phyloP scores from a whole-genome alignment of 176 grass and related monocot species.

The Paspalum vaginatum region DNA sequence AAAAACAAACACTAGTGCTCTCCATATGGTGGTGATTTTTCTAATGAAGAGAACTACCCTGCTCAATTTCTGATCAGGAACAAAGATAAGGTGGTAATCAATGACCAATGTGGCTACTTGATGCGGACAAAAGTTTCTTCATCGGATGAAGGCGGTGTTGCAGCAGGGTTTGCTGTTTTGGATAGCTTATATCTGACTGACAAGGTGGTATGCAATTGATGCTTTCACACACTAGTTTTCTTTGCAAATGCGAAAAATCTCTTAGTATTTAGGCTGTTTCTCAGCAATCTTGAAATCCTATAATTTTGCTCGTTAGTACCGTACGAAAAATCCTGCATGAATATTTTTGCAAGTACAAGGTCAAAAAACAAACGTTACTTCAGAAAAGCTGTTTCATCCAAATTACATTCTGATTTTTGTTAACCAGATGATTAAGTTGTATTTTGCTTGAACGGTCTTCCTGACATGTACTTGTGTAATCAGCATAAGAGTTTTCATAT shows the following conservation, averaged over 20 bases:
- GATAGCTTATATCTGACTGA: constrained; percentile 86
- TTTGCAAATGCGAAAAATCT: not conserved
- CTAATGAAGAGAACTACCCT: constrained; percentile 19
- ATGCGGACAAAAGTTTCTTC: constrained; percentile 99
- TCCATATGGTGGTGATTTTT: constrained; percentile 12
- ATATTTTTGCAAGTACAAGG: not conserved
- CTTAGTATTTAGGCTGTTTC: constrained; percentile 13
- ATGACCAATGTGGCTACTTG: constrained; percentile 85
- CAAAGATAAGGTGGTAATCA: constrained; percentile 90
- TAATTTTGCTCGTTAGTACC: not conserved
- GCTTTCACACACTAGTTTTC: constrained; percentile 10
- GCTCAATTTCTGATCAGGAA: constrained; percentile 56
- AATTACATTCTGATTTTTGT: not conserved
- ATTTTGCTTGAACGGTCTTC: not conserved
- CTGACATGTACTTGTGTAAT: not conserved
- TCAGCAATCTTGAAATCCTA: not conserved
- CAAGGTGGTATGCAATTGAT: constrained; percentile 37
- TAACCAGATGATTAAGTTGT: not conserved
- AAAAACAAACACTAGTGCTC: not conserved
- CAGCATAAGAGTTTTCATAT: not conserved
- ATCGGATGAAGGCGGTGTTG: constrained; percentile 96
- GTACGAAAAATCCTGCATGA: not conserved
- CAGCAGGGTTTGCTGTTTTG: constrained; percentile 93
- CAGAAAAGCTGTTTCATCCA: not conserved
- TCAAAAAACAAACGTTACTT: constrained; percentile 17